These are phyloP conservation scores for Collybiopsis confluens DNA, from an alignment of 768 basidiomycete genomes.

Conservation along the genomic window DNA sequence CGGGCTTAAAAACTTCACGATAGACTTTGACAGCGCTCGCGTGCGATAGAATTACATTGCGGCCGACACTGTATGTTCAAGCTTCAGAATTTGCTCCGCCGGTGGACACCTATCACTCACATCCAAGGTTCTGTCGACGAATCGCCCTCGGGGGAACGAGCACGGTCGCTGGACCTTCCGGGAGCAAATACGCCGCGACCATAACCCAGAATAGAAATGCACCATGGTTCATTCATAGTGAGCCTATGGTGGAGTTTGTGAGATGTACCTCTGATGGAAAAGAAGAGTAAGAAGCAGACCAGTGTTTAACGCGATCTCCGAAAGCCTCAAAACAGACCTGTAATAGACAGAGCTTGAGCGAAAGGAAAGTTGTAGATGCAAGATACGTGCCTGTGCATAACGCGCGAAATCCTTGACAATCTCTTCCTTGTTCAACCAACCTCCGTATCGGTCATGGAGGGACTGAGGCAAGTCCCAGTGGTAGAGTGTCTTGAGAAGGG, in stretches of 20 bases:
- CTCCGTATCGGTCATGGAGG: constrained; percentile 69
- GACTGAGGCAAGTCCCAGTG: constrained; percentile 80
- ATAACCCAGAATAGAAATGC: constrained; percentile 66
- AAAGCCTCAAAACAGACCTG: constrained; percentile 72
- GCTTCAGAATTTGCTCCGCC: too few relatives aligned
- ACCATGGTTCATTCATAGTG: constrained; percentile 77
- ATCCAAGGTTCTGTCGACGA: constrained; percentile 68
- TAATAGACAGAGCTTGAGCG: constrained; percentile 6
- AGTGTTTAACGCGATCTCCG: constrained; percentile 73
- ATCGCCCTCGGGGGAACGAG: constrained; percentile 55
- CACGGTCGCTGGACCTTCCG: constrained; percentile 62
- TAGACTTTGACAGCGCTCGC: constrained; percentile 65
- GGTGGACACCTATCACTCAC: constrained; percentile 30
- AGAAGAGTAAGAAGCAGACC: constrained; percentile 32
- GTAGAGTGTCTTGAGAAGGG: constrained; percentile 53
- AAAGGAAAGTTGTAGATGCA: constrained; percentile 9
- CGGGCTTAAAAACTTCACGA: constrained; percentile 58
- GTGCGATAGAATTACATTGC: constrained; percentile 65
- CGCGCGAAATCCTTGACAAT: constrained; percentile 60
- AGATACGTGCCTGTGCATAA: constrained; percentile 47
- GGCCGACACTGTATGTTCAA: constrained; percentile 53
- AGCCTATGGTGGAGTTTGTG: too few relatives aligned
- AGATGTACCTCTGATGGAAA: too few relatives aligned
- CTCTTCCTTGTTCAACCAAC: constrained; percentile 72
- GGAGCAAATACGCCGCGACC: constrained; percentile 69